phyloP scores from a whole-genome alignment of 306 rosid species.

The Gynostemma pentaphyllum region DNA sequence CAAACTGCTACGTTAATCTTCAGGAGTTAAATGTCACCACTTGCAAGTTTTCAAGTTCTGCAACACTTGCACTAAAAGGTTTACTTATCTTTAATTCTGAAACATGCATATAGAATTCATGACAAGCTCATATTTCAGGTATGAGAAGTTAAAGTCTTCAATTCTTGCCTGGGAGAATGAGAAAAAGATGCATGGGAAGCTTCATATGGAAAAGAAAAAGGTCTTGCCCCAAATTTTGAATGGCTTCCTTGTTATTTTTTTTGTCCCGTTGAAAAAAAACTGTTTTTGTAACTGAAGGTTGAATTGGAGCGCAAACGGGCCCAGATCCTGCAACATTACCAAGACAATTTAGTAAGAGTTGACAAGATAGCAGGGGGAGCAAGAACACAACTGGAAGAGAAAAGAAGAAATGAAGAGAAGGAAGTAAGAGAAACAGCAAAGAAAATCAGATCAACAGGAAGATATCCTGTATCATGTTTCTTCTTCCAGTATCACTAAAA shows the following conservation, averaged over 20 bases:
- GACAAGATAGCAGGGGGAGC: slow-evolving; percentile 49
- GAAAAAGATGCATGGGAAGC: slow-evolving; percentile 44
- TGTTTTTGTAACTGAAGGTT: slow-evolving; percentile 21
- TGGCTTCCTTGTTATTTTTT: neutral
- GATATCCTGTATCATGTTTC: slow-evolving; percentile 34
- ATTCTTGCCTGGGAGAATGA: slow-evolving; percentile 44
- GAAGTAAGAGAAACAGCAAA: slow-evolving; percentile 33
- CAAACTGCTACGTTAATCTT: neutral
- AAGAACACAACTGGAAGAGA: slow-evolving; percentile 38
- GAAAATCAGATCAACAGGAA: slow-evolving; percentile 28
- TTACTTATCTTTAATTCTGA: neutral
- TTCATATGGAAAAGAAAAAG: slow-evolving; percentile 37
- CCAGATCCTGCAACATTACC: slow-evolving; percentile 24
- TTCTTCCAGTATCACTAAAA: slow-evolving; percentile 43
- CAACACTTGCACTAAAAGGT: slow-evolving; percentile 1
- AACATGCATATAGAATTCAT: neutral
- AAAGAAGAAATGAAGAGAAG: slow-evolving; percentile 33
- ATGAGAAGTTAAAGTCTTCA: slow-evolving; percentile 30
- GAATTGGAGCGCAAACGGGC: slow-evolving; percentile 37
- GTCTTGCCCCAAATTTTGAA: slow-evolving; percentile 8
- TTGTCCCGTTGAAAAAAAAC: neutral
- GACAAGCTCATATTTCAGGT: slow-evolving; percentile 31
- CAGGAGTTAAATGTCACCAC: neutral
- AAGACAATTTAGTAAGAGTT: slow-evolving; percentile 35
- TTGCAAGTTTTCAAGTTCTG: neutral